Conservation (phyloP, 2,329 filamentous ascomycete genomes). For the Sclerotinia sclerotiorum region DNA sequence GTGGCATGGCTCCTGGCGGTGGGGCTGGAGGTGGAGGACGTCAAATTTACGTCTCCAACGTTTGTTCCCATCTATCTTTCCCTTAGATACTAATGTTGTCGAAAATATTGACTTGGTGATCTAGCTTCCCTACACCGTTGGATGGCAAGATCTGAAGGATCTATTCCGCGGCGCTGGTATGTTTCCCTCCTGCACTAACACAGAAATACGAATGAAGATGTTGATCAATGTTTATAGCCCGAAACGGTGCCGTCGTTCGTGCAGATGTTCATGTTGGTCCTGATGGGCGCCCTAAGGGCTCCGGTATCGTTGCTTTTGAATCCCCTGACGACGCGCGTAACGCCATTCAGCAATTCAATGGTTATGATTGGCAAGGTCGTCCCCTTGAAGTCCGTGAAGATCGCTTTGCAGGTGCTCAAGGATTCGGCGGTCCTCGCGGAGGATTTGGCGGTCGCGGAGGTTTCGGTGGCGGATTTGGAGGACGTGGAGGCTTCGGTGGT, state of each 20-base stretch:
- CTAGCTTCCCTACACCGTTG: conserved; percentile 93
- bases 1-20: conserved; percentile 49
- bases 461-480: conserved; percentile 53
- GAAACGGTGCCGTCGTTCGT: conserved; percentile 79
- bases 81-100: conserved; percentile 36
- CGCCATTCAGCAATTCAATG: conserved; percentile 96
- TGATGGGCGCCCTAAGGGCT: conserved; percentile 92
- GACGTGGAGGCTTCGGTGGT: conserved; percentile 58
- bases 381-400: conserved; percentile 94
- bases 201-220: conserved; percentile 29
- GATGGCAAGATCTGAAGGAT: conserved; percentile 99
- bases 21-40: conserved; percentile 67
- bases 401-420: conserved; percentile 71
- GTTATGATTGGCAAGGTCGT: conserved; percentile 97
- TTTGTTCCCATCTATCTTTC: conserved; percentile 60
- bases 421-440: conserved; percentile 47
- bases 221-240: conserved; percentile 45
- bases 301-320: conserved; percentile 95
- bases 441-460: conserved; percentile 47
- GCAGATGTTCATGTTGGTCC: conserved; percentile 92
- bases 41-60: conserved; percentile 97
- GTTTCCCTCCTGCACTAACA: conserved; percentile 45
- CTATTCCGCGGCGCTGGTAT: conserved; percentile 96
- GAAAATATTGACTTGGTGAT: conserved; percentile 43
- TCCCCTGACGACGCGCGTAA: conserved; percentile 91